Evolutionary conservation across 305 asterid species (phyloP).

Genomic region (Solanum hybrid): DNA sequence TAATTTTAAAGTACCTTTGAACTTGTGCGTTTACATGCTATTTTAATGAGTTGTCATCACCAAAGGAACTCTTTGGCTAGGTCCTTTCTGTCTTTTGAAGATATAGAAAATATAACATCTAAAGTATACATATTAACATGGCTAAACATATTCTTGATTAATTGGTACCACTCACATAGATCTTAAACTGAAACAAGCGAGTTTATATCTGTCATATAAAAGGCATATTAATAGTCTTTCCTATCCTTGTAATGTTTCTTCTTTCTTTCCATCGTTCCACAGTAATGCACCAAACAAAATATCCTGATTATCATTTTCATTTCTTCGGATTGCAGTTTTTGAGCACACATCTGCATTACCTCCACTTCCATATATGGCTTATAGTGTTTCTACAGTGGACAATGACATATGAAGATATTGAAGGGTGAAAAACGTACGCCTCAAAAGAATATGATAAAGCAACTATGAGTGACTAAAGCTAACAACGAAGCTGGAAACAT

Average conservation of each 20-base stretch:
- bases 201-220: background rate
- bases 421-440: background rate
- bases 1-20: background rate
- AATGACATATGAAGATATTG: conserved; percentile 2
- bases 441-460: conserved; percentile 13
- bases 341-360: background rate
- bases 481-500: conserved; percentile 1
- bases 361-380: background rate
- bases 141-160: background rate
- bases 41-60: background rate
- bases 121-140: background rate
- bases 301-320: background rate
- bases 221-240: background rate
- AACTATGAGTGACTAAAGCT: conserved; percentile 26
- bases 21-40: background rate
- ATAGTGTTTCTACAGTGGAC: conserved; percentile 2
- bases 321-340: background rate
- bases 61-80: background rate
- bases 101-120: background rate
- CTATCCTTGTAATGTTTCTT: background rate
- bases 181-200: background rate
- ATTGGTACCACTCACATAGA: background rate
- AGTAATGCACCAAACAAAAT: background rate
- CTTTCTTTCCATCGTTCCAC: background rate
- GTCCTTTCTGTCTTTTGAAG: background rate